Conservation (phyloP, 352 stramenopile genomes). For the Globisporangium mamillatum region DNA sequence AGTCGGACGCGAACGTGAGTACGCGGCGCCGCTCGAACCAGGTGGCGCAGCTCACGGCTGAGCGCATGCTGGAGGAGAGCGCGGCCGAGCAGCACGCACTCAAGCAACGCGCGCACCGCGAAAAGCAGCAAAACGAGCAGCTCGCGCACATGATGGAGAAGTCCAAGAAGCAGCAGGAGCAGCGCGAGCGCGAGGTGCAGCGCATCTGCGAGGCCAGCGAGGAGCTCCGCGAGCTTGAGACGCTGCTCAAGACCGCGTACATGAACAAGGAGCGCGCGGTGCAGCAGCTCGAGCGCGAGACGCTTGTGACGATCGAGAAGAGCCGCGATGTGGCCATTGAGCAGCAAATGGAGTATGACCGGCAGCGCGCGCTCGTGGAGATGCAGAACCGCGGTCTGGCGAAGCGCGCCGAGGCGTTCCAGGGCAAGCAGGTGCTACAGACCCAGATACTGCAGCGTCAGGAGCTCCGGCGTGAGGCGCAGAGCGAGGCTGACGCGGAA, state of each 20-base stretch:
- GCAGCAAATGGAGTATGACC: constrained; percentile 92
- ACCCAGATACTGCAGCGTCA: constrained; percentile 67
- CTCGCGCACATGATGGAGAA: constrained; percentile 73
- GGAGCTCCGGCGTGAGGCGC: constrained; percentile 61
- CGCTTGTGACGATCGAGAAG: constrained; percentile 66
- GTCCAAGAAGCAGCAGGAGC: constrained; percentile 54
- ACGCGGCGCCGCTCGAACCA: constrained; percentile 50
- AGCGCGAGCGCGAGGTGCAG: constrained; percentile 85
- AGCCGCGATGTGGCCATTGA: constrained; percentile 85
- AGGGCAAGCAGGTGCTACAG: constrained; percentile 68
- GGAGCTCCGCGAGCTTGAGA: constrained; percentile 88
- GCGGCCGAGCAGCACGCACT: constrained; percentile 24
- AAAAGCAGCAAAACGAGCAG: constrained; percentile 69
- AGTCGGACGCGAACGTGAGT: constrained; percentile 58
- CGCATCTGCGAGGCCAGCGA: constrained; percentile 89
- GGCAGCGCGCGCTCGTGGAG: constrained; percentile 73
- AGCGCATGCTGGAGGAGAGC: constrained; percentile 65
- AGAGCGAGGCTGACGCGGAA: constrained; percentile 69
- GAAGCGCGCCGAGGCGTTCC: constrained; percentile 64
- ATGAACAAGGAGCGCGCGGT: constrained; percentile 91
- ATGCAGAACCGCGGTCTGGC: constrained; percentile 54
- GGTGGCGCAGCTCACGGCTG: constrained; percentile 59
- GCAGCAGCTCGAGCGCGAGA: constrained; percentile 88
- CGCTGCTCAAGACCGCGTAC: constrained; percentile 90
- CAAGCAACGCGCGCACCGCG: constrained; percentile 27